Evolutionary conservation across 116 monocot species (phyloP).

Genomic region (Trichopus zeylanicus): DNA sequence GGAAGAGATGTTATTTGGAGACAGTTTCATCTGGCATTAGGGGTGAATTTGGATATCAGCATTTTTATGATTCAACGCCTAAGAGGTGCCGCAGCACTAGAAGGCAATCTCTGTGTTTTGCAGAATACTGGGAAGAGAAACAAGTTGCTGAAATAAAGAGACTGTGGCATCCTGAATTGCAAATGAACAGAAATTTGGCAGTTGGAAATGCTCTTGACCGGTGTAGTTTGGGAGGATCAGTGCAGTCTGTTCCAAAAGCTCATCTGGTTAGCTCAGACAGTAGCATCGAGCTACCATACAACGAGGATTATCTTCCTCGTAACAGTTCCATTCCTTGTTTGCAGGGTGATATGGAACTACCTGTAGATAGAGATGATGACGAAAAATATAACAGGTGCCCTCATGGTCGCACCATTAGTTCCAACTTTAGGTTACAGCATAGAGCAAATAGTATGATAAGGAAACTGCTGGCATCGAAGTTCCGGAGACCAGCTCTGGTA

Average conservation of each 20-base stretch:
- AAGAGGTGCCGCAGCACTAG: too few species aligned
- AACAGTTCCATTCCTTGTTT: constrained; percentile 17
- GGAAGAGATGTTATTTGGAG: background rate
- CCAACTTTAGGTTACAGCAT: constrained; percentile 22
- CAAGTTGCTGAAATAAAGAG: constrained; percentile 1
- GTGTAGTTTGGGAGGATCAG: constrained; percentile 7
- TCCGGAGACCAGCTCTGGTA: constrained; percentile 15
- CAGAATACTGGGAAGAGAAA: background rate
- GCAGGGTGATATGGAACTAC: constrained; percentile 9
- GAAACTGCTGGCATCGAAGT: constrained; percentile 32
- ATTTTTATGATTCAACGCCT: too few species aligned
- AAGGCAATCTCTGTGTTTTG: background rate
- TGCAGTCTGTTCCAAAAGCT: constrained; percentile 21
- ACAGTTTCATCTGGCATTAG: background rate
- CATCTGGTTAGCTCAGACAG: constrained; percentile 29
- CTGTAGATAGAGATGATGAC: constrained; percentile 51
- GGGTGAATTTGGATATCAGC: background rate
- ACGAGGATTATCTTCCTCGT: constrained; percentile 5
- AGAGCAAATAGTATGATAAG: constrained; percentile 29
- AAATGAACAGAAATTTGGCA: background rate
- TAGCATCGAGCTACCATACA: constrained; percentile 33
- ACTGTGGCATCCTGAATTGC: background rate
- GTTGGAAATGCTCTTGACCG: background rate
- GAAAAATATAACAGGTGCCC: constrained; percentile 73
- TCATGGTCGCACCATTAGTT: constrained; percentile 23